A percentile compares a stretch with the other conserved stretches of the same genome.
These are phyloP conservation scores for Erythrobasidium yunnanense DNA, from an alignment of 768 basidiomycete species.

Conservation along the genomic window DNA sequence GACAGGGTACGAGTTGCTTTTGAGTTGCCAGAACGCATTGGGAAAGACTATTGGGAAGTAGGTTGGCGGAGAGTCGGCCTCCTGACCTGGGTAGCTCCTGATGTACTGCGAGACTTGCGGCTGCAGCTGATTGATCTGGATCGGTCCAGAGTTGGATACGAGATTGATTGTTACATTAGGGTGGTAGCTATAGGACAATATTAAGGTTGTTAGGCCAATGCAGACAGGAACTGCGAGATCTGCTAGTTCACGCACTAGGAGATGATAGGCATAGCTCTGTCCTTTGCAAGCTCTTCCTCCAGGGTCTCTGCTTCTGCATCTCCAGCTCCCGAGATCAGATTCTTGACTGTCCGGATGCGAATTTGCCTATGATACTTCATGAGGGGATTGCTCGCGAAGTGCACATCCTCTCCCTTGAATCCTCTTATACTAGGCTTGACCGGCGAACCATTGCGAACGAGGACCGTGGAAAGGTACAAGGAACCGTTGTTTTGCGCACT, in stretches of 20 bases:
- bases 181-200: slow-evolving; percentile 50
- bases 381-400: slow-evolving; percentile 64
- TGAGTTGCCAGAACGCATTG: slow-evolving; percentile 74
- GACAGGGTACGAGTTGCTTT: slow-evolving; percentile 69
- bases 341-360: slow-evolving; percentile 71
- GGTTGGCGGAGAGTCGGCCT: slow-evolving; percentile 2
- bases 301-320: slow-evolving; percentile 41
- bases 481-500: slow-evolving; percentile 66
- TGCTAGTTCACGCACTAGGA: slow-evolving; percentile 31
- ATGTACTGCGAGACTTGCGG: slow-evolving; percentile 36
- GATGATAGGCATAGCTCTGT: slow-evolving; percentile 38
- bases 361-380: slow-evolving; percentile 68
- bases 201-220: slow-evolving; percentile 50
- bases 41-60: slow-evolving; percentile 84
- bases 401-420: slow-evolving; percentile 53
- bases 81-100: slow-evolving; percentile 53
- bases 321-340: slow-evolving; percentile 49
- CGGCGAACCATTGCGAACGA: slow-evolving; percentile 56
- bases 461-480: slow-evolving; percentile 71
- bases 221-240: background rate
- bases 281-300: slow-evolving; percentile 32
- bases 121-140: slow-evolving; percentile 53
- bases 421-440: slow-evolving; percentile 53
- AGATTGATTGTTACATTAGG: slow-evolving; percentile 82
- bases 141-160: slow-evolving; percentile 55